Evolutionary conservation across 1,284 basidiomycete species (phyloP).

Genomic region (Puccinia sorghi): DNA sequence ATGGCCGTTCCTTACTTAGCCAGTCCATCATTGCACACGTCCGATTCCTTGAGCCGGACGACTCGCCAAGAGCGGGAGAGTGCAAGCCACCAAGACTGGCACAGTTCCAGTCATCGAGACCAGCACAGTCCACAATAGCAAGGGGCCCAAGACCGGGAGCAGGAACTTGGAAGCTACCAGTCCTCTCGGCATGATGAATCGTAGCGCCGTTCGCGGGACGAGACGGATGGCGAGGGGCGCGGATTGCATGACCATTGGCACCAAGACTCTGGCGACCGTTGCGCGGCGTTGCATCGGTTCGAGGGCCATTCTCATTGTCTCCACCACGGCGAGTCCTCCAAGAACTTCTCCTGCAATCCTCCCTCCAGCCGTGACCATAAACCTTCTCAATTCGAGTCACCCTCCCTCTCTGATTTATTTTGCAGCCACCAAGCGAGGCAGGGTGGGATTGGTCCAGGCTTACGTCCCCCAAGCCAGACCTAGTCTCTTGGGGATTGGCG

Average conservation of each 20-base stretch:
- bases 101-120: neutral
- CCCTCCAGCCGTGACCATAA: neutral
- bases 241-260: neutral
- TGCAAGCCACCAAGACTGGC: neutral
- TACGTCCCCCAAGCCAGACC: conserved; percentile 79
- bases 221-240: neutral
- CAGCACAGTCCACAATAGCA: neutral
- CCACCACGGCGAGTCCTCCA: neutral
- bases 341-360: neutral
- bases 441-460: conserved; percentile 66
- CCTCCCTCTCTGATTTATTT: no score
- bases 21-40: neutral
- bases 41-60: neutral
- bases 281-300: neutral
- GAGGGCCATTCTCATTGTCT: neutral
- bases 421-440: conserved; percentile 62
- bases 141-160: neutral
- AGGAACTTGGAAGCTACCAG: neutral
- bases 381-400: neutral
- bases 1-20: neutral
- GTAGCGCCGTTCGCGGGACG: neutral
- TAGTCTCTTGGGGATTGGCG: conserved; percentile 82
- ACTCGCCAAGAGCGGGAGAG: neutral
- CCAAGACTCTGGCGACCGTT: neutral
- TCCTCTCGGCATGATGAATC: neutral